Evolutionary conservation across 2,329 filamentous ascomycete genomes (phyloP).

Genomic region (Cladophialophora yegresii): DNA sequence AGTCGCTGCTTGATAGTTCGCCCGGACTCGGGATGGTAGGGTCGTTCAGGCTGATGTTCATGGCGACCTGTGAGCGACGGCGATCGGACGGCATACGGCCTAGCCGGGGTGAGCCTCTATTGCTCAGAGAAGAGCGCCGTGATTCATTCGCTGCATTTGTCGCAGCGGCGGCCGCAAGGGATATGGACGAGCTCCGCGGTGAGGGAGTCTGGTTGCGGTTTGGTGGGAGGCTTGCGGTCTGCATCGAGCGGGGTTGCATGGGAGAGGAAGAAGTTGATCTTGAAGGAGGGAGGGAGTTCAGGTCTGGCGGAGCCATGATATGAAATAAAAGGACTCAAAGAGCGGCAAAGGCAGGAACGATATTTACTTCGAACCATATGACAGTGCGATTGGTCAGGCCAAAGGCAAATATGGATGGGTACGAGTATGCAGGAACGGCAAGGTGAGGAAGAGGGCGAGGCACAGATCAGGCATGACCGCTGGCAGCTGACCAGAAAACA

Average conservation of each 20-base stretch:
- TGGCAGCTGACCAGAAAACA: constrained; percentile 14
- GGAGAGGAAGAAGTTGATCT: constrained; percentile 49
- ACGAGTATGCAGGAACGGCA: neutral
- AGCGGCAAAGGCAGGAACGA: neutral
- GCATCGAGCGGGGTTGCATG: constrained; percentile 40
- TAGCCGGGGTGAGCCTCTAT: constrained; percentile 40
- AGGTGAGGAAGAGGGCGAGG: neutral
- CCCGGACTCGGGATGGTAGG: constrained; percentile 42
- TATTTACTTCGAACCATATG: constrained; percentile 1
- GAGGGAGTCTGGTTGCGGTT: constrained; percentile 46
- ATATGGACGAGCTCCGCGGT: constrained; percentile 64
- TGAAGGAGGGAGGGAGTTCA: constrained; percentile 69
- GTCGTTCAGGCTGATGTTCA: constrained; percentile 47
- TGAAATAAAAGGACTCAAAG: neutral
- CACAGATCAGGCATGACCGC: constrained; percentile 2
- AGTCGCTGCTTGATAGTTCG: constrained; percentile 45
- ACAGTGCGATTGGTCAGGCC: constrained; percentile 5
- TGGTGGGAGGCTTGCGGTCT: constrained; percentile 33
- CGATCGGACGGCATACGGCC: constrained; percentile 44
- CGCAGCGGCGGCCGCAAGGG: constrained; percentile 73
- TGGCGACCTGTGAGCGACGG: constrained; percentile 47
- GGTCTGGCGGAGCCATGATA: constrained; percentile 66
- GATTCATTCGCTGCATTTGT: constrained; percentile 75
- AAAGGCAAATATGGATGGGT: neutral
- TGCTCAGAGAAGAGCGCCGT: constrained; percentile 44